Conservation (phyloP, 2,329 filamentous ascomycete species). For the Hawksworthiomyces lignivorus region DNA sequence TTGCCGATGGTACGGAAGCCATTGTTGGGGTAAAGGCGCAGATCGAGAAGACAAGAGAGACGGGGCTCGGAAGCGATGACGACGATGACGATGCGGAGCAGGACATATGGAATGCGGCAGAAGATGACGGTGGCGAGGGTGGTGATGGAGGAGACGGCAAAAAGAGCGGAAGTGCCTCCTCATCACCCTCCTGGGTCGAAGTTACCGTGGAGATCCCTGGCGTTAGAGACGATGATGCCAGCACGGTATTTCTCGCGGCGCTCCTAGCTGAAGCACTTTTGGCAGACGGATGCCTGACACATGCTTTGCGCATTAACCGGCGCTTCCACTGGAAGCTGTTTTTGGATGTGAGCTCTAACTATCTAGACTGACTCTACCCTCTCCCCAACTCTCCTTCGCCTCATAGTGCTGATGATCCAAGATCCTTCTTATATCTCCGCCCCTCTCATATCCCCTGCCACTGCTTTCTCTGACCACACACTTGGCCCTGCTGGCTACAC, state of each 20-base stretch:
- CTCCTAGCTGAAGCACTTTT: constrained; percentile 86
- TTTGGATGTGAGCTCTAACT: constrained; percentile 65
- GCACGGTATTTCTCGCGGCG: constrained; percentile 77
- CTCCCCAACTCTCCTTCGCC: neutral
- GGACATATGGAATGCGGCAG: neutral
- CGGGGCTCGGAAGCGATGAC: constrained; percentile 21
- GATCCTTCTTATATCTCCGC: constrained; percentile 89
- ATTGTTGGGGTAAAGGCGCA: constrained; percentile 94
- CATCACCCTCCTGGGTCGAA: constrained; percentile 61
- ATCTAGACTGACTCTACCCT: too few relatives aligned
- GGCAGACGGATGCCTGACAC: constrained; percentile 59
- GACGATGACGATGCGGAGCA: constrained; percentile 3
- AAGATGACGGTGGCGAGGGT: neutral
- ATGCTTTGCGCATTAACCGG: constrained; percentile 75
- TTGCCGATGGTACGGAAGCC: constrained; percentile 91
- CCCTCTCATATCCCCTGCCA: constrained; percentile 85
- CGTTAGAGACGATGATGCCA: constrained; percentile 79
- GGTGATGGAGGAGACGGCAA: constrained; percentile 19
- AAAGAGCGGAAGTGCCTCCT: constrained; percentile 19
- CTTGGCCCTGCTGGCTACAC: constrained; percentile 81
- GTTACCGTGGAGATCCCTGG: constrained; percentile 88
- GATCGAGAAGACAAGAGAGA: constrained; percentile 61
- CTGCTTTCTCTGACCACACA: constrained; percentile 89
- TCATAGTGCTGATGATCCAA: constrained; percentile 27
- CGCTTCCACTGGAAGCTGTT: constrained; percentile 96